Base-by-base conservation (phyloP, 352 stramenopile genomes). In the Phytophthora agathidicida region DNA sequence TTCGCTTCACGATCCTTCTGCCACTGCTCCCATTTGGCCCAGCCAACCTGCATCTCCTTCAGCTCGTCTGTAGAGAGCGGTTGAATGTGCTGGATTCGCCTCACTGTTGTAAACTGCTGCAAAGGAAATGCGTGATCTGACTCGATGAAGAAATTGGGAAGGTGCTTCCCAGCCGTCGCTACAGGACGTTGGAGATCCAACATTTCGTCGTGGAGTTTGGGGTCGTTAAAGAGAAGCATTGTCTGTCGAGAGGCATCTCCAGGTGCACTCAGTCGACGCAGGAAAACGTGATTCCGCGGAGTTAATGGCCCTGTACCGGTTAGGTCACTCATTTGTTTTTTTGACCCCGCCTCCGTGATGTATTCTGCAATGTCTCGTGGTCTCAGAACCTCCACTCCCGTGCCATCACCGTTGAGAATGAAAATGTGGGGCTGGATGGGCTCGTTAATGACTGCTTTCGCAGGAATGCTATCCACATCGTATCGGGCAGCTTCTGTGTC, bases 361-460 rank as follows among this genome's bases (percentile, higher is more conserved):
- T 58, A 86, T 9, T 76, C 53, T 5, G 41, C 52, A 19, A 77
- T 56, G 28, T 94, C 85, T 4, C 42, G 64, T 10, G 80, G 79
- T 45, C 77, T 64, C 36, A 92, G 24, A 8, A 92, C 49, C 44
- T 94, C 86, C 1, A 55, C 17, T 1, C 77, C 86, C 0, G 80
- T 90, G 7, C 86, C 86, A 46, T 94, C 78, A 27, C 86, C 86
- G n/a, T 88, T 70, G 13, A 94, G 60, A 35, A 93, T 35, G 24
- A 94, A 82, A 41, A 93, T 24, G 32, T 84, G 74, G 13, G 86
- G 86, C 44, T 90, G 59, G 9, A 94, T 91, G 2, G 83, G 83
- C 24, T 93, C 76, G 37, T 89, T 92, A 47, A 91, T 86, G 8
- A 89, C 75, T 20, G 82, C 76, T 55, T 68, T 68, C 6, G 77